phyloP scores from a whole-genome alignment of 306 rosid species.

The Pachyrhizus erosus region DNA sequence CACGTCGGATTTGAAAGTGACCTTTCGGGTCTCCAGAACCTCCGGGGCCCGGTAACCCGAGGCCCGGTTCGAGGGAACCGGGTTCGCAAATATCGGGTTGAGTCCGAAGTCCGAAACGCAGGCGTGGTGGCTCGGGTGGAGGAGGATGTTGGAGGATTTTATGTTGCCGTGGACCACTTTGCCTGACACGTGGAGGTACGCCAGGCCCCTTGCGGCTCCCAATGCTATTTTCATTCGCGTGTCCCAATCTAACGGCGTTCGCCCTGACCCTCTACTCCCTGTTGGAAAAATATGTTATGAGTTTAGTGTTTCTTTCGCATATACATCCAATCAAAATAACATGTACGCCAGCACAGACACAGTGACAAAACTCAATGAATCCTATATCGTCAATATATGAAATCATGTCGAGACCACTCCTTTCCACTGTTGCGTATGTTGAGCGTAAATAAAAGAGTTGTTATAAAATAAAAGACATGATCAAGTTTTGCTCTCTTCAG shows the following conservation, averaged over 20 bases:
- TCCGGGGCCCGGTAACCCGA: conserved; percentile 83
- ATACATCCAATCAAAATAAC: not conserved
- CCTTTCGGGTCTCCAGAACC: conserved; percentile 63
- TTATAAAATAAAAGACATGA: not conserved
- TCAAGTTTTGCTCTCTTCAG: conserved; percentile 28
- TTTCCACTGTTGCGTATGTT: not conserved
- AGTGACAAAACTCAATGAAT: not conserved
- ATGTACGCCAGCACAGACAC: not conserved
- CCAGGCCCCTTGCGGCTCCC: conserved; percentile 65
- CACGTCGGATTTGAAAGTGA: conserved; percentile 73
- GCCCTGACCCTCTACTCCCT: conserved; percentile 84
- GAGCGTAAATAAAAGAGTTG: not conserved
- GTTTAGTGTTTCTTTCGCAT: not conserved
- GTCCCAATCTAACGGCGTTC: conserved; percentile 82
- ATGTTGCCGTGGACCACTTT: conserved; percentile 46
- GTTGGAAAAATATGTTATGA: not conserved
- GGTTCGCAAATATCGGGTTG: conserved; percentile 58
- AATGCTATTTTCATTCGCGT: conserved; percentile 68
- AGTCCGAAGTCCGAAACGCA: conserved; percentile 72
- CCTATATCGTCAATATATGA: not conserved
- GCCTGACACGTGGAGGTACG: conserved; percentile 68
- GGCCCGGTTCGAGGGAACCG: conserved; percentile 56
- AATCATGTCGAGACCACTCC: conserved; percentile 33
- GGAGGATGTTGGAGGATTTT: conserved; percentile 47
- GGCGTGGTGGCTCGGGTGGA: conserved; percentile 57